These are phyloP conservation scores for Alternaria ventricosa DNA, from an alignment of 2,329 filamentous ascomycete genomes.

Conservation along the genomic window DNA sequence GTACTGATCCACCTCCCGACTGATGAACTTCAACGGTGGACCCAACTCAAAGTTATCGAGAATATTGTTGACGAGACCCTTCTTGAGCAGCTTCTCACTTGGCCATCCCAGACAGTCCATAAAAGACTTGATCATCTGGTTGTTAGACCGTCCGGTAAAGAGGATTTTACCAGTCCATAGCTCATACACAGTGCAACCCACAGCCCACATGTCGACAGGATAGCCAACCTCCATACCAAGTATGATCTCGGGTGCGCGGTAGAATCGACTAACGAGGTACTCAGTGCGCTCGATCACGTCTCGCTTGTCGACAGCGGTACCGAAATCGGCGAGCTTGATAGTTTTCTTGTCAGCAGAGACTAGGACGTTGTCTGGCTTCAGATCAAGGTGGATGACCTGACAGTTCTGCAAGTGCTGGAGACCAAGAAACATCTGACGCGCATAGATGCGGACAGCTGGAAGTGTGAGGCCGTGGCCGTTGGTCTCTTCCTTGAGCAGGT, in stretches of 20 bases:
- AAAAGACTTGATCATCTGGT: slow-evolving; percentile 95
- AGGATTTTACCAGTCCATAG: slow-evolving; percentile 97
- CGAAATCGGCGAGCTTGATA: slow-evolving; percentile 94
- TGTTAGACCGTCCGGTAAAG: slow-evolving; percentile 94
- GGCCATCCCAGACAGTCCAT: slow-evolving; percentile 96
- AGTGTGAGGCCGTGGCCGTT: slow-evolving; percentile 87
- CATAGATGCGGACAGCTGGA: slow-evolving; percentile 84
- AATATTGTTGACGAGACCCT: slow-evolving; percentile 72
- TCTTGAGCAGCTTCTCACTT: slow-evolving; percentile 85
- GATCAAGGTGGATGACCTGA: slow-evolving; percentile 91
- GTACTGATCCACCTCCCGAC: slow-evolving; percentile 69
- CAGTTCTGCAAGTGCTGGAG: slow-evolving; percentile 87
- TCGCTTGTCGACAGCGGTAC: slow-evolving; percentile 89
- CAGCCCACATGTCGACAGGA: slow-evolving; percentile 95
- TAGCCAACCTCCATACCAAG: slow-evolving; percentile 96
- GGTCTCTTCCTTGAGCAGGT: slow-evolving; percentile 88
- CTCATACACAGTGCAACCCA: slow-evolving; percentile 96
- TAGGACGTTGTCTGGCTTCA: slow-evolving; percentile 97
- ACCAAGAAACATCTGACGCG: slow-evolving; percentile 91
- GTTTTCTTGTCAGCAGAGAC: slow-evolving; percentile 64
- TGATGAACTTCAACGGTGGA: slow-evolving; percentile 80
- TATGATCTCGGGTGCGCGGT: slow-evolving; percentile 95
- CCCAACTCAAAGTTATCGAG: slow-evolving; percentile 64
- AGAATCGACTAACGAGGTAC: slow-evolving; percentile 96
- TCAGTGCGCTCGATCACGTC: slow-evolving; percentile 87